Evolutionary conservation across 257 asterid species (phyloP).

Genomic region (Ballota nigra): DNA sequence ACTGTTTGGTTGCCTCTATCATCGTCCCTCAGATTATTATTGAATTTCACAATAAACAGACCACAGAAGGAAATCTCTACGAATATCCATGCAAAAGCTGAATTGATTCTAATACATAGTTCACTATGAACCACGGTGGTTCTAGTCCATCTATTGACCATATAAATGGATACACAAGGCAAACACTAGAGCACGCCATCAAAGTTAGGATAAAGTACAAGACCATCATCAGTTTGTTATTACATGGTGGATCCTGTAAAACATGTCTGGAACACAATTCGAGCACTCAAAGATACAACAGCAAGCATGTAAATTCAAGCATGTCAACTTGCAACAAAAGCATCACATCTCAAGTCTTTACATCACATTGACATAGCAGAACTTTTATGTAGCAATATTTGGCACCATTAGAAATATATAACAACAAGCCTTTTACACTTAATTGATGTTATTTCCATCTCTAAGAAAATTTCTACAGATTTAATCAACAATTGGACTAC

Average conservation of each 20-base stretch:
- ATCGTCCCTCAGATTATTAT: not conserved
- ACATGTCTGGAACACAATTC: not conserved
- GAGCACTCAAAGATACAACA: not conserved
- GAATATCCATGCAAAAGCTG: not conserved
- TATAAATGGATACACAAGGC: not conserved
- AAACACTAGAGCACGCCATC: not conserved
- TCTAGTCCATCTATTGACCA: not conserved
- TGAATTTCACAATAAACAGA: not conserved
- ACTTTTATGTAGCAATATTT: not conserved
- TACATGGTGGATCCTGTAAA: not conserved
- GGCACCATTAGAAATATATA: not conserved
- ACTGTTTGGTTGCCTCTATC: no score
- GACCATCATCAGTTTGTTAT: slow-evolving; percentile 6
- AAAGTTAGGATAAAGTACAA: not conserved
- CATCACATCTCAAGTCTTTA: not conserved
- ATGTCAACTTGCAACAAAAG: not conserved
- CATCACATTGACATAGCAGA: not conserved
- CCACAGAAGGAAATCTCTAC: not conserved
- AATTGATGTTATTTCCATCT: not conserved
- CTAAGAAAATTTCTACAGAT: not conserved
- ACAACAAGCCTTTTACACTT: not conserved
- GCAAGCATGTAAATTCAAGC: not conserved
- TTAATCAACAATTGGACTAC: not conserved
- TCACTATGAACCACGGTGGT: not conserved
- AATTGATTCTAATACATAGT: not conserved